These are phyloP conservation scores for Emmonsiellopsis sp. DNA, from an alignment of 2,329 filamentous ascomycete species.

Conservation along the genomic window DNA sequence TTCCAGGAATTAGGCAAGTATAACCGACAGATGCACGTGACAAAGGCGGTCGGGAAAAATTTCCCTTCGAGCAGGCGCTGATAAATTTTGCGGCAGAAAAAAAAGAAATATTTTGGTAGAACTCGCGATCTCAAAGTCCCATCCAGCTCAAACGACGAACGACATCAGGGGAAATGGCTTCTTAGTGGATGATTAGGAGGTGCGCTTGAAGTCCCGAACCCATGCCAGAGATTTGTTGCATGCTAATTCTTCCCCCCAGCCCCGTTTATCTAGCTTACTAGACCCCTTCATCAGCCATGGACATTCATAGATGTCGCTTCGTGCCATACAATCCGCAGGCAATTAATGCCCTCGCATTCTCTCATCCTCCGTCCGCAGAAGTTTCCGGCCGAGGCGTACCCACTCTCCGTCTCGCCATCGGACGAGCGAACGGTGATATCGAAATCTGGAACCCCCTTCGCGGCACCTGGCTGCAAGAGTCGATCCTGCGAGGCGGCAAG, in stretches of 20 bases:
- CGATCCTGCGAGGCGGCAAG: conserved; percentile 70
- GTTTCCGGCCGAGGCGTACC: conserved; percentile 41
- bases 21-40: background rate
- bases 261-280: background rate
- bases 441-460: conserved; percentile 91
- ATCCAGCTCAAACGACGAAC: background rate
- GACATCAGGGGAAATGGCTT: background rate
- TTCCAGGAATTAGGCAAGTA: background rate
- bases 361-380: conserved; percentile 54
- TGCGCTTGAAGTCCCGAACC: background rate
- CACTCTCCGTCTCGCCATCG: conserved; percentile 72
- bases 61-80: background rate
- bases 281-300: conserved; percentile 49
- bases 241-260: background rate
- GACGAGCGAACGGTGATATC: conserved; percentile 88
- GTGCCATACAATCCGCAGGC: conserved; percentile 83
- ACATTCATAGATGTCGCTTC: conserved; percentile 95
- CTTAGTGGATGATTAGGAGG: background rate
- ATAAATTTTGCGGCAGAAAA: conserved; percentile 4
- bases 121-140: background rate
- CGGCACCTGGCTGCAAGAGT: conserved; percentile 83
- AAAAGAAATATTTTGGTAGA: background rate
- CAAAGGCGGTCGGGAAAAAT: conserved; percentile 1
- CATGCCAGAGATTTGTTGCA: background rate
- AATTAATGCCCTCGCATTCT: conserved; percentile 93